Conservation (phyloP, 352 stramenopile genomes). For the Hyaloperonospora arabidopsidis region DNA sequence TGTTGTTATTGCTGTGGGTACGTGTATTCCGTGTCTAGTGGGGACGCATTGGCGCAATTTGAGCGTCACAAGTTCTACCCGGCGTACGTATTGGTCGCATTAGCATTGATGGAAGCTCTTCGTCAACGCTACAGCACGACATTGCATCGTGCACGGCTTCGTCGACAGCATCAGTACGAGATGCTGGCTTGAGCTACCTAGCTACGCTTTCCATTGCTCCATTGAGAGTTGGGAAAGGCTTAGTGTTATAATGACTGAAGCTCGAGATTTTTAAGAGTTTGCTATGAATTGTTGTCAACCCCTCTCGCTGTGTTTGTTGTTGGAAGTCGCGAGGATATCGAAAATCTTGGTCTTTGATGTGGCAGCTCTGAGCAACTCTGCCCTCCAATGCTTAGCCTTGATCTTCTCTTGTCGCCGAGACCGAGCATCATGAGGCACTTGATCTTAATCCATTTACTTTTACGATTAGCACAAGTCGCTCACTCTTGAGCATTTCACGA, state of each 20-base stretch:
- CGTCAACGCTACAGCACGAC: slow-evolving; percentile 68
- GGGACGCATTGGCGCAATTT: slow-evolving; percentile 41
- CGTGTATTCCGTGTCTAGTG: no score
- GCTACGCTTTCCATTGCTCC: neutral
- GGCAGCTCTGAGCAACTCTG: slow-evolving; percentile 6
- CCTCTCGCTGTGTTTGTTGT: no score
- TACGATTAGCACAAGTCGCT: slow-evolving; percentile 29
- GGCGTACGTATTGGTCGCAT: slow-evolving; percentile 52
- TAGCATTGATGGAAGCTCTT: slow-evolving; percentile 71
- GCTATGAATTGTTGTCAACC: no score
- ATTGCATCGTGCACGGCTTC: slow-evolving; percentile 40
- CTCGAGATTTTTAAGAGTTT: no score
- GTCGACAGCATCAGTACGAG: slow-evolving; percentile 59
- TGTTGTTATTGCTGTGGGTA: neutral
- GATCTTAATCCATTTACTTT: no score
- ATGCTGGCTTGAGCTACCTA: slow-evolving; percentile 21
- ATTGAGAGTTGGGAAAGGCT: no score
- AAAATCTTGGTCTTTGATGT: slow-evolving; percentile 4
- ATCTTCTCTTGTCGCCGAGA: slow-evolving; percentile 19
- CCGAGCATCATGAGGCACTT: slow-evolving; percentile 24
- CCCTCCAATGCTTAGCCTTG: slow-evolving; percentile 16
- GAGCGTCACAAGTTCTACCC: slow-evolving; percentile 68
- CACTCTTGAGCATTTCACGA: slow-evolving; percentile 49
- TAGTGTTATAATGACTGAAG: no score
- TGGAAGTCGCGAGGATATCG: neutral